Percentiles rank a stretch among this genome's conserved stretches.
Conservation (phyloP, 2,329 filamentous ascomycete genomes). For the Cladosporium cucumerinum region DNA sequence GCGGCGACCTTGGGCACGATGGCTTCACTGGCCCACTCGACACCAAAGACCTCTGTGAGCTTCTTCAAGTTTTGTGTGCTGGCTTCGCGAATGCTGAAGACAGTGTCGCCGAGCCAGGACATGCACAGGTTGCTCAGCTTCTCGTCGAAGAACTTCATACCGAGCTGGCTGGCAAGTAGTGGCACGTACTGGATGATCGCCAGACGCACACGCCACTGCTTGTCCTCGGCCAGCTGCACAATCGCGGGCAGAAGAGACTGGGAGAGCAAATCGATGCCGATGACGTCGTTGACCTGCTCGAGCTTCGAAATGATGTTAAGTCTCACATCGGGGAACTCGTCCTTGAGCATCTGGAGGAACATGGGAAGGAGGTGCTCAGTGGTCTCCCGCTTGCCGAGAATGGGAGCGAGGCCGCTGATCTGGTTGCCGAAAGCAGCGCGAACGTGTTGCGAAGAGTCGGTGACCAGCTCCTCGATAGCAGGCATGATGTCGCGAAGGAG, state of each 20-base stretch:
- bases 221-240: slow-evolving; percentile 95
- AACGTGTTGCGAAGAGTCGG: slow-evolving; percentile 94
- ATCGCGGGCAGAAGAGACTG: slow-evolving; percentile 96
- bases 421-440: slow-evolving; percentile 92
- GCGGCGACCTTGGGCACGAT: slow-evolving; percentile 99
- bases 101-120: slow-evolving; percentile 96
- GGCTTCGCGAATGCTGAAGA: slow-evolving; percentile 97
- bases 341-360: slow-evolving; percentile 99
- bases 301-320: slow-evolving; percentile 99
- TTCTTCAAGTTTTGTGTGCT: slow-evolving; percentile 98
- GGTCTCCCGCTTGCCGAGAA: slow-evolving; percentile 97
- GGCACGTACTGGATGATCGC: slow-evolving; percentile 99
- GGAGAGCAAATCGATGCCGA: slow-evolving; percentile 94
- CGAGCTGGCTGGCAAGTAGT: slow-evolving; percentile 88
- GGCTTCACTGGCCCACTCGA: slow-evolving; percentile 93
- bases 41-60: slow-evolving; percentile 95
- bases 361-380: slow-evolving; percentile 96
- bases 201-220: slow-evolving; percentile 96
- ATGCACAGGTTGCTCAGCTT: slow-evolving; percentile 94
- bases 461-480: slow-evolving; percentile 91
- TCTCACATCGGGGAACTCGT: slow-evolving; percentile 96
- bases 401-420: slow-evolving; percentile 93
- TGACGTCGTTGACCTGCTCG: slow-evolving; percentile 96
- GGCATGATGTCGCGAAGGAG: slow-evolving; percentile 96
- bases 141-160: slow-evolving; percentile 97